Percentiles rank a stretch among this genome's conserved stretches.
Evolutionary conservation across 371 early-diverging fungal species (phyloP).

Genomic region (Homolaphlyctis polyrhiza): DNA sequence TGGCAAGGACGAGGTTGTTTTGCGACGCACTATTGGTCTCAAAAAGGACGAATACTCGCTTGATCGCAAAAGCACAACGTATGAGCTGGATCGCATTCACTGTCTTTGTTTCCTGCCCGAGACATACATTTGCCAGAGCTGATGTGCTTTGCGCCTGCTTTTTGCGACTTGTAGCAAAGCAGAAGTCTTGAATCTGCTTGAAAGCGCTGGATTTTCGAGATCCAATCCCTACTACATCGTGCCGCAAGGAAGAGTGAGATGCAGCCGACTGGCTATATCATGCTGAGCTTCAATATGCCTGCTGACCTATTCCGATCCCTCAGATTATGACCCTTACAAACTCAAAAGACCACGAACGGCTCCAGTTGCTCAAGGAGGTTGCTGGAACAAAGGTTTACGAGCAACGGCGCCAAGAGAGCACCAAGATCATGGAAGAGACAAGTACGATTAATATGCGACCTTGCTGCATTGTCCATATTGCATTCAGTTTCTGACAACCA

Average conservation of each 20-base stretch:
- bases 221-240: constrained; percentile 99
- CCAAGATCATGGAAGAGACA: constrained; percentile 91
- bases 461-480: too few relatives aligned
- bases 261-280: constrained; percentile 1
- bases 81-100: constrained; percentile 27
- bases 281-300: background rate
- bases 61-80: constrained; percentile 84
- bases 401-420: constrained; percentile 81
- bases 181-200: constrained; percentile 91
- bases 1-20: constrained; percentile 79
- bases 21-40: constrained; percentile 91
- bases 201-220: constrained; percentile 96
- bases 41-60: constrained; percentile 98
- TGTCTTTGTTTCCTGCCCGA: background rate
- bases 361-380: constrained; percentile 93
- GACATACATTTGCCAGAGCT: background rate
- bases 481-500: too few relatives aligned
- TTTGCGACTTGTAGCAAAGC: constrained; percentile 80
- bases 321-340: constrained; percentile 88
- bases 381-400: constrained; percentile 99
- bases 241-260: constrained; percentile 93
- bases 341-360: constrained; percentile 86
- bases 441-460: constrained; percentile 54
- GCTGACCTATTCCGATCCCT: too few relatives aligned
- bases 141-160: too few relatives aligned